Percentiles rank a stretch among this genome's conserved stretches.
Conservation (phyloP, 2,329 filamentous ascomycete genomes). For the Fusarium clavum region DNA sequence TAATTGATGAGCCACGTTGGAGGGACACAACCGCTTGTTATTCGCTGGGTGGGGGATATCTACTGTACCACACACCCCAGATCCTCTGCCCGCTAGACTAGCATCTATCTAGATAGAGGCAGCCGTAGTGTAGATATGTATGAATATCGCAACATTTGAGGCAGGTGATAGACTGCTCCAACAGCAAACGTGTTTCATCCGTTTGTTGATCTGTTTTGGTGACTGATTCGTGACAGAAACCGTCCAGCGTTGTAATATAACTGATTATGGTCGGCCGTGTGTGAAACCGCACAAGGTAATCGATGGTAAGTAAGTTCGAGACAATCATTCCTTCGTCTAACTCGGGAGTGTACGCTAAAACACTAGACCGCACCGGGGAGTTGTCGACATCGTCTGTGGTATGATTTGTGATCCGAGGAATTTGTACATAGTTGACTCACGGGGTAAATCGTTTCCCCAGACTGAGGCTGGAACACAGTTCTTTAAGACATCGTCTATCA, state of each 20-base stretch:
- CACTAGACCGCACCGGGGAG: slow-evolving; percentile 19
- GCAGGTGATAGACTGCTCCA: slow-evolving; percentile 26
- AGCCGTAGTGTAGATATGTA: slow-evolving; percentile 24
- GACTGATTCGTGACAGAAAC: slow-evolving; percentile 9
- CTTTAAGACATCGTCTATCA: slow-evolving; percentile 33
- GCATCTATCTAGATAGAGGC: slow-evolving; percentile 41
- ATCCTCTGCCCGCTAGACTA: slow-evolving; percentile 26
- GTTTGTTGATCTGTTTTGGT: slow-evolving; percentile 9
- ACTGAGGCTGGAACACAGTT: slow-evolving; percentile 32
- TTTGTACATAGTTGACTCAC: slow-evolving; percentile 19
- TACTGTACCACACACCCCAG: slow-evolving; percentile 37
- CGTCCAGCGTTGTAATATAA: slow-evolving; percentile 24
- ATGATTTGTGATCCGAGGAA: slow-evolving; percentile 34
- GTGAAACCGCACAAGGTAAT: slow-evolving; percentile 8
- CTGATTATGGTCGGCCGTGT: not conserved
- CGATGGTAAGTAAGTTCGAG: slow-evolving; percentile 3
- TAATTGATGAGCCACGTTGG: slow-evolving; percentile 28
- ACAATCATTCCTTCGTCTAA: slow-evolving; percentile 8
- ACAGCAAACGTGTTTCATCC: slow-evolving; percentile 21
- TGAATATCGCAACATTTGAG: slow-evolving; percentile 33
- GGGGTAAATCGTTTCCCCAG: slow-evolving; percentile 37
- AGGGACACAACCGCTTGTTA: slow-evolving; percentile 32
- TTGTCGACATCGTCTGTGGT: slow-evolving; percentile 23
- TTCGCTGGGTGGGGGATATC: slow-evolving; percentile 33
- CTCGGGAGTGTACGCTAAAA: slow-evolving; percentile 24